A percentile compares a stretch with the other conserved stretches of the same genome.
Evolutionary conservation across 2,329 filamentous ascomycete genomes (phyloP).

Genomic region (Calcarisporium arbuscula): DNA sequence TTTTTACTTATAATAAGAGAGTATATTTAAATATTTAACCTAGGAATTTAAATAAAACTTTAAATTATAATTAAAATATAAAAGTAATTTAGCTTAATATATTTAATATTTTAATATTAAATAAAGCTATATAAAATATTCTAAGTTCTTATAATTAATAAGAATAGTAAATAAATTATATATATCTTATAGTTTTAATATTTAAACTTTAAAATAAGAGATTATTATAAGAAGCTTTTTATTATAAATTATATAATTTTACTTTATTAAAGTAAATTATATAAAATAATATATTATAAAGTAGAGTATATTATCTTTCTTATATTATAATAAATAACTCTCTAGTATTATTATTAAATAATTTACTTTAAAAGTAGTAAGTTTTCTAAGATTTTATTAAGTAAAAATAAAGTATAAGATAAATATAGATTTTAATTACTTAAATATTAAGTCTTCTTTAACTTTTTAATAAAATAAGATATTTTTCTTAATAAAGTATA

Average conservation of each 20-base stretch:
- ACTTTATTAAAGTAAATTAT: slow-evolving; percentile 2
- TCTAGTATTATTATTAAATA: background rate
- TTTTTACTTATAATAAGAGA: slow-evolving; percentile 1
- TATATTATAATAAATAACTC: slow-evolving; percentile 1
- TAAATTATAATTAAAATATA: too few relatives aligned
- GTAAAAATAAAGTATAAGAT: too few relatives aligned
- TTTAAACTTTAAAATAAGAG: slow-evolving; percentile 7
- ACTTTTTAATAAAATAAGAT: background rate
- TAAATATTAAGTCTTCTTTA: background rate
- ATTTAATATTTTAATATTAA: too few relatives aligned
- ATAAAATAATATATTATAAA: slow-evolving; percentile 5
- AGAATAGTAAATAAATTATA: slow-evolving; percentile 4
- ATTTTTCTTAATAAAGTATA: slow-evolving; percentile 3
- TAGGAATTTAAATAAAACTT: slow-evolving; percentile 1
- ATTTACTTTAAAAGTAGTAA: slow-evolving; percentile 3
- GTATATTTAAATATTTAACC: too few relatives aligned
- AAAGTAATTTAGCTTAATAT: too few relatives aligned
- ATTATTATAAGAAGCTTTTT: slow-evolving; percentile 8
- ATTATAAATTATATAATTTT: slow-evolving; percentile 11
- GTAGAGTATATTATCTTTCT: slow-evolving; percentile 5
- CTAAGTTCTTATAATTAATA: slow-evolving; percentile 10
- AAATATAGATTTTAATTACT: too few relatives aligned
- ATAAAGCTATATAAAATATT: slow-evolving; percentile 9
- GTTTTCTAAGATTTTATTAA: slow-evolving; percentile 1
- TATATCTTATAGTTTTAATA: slow-evolving; percentile 4